Evolutionary conservation across 148 eudicot species (phyloP), one percentile per base, ranked within the genome.

Genomic region (Hydrangea macrophylla): DNA sequence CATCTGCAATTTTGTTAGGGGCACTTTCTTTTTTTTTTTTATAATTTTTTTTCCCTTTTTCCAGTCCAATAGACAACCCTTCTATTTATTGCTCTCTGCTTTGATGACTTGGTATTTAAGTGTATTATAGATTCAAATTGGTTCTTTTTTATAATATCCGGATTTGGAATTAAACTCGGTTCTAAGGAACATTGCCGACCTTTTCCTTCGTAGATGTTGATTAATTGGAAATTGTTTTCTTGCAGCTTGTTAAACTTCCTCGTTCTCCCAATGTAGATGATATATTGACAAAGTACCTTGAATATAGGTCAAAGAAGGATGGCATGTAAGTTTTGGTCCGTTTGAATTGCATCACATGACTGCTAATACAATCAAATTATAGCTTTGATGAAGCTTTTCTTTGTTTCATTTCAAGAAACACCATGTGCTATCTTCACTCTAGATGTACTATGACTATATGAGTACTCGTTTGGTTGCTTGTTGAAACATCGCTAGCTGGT

Each of bases 181-280:
- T n/a, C n/a, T n/a, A n/a, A n/a, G n/a, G n/a, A n/a, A n/a, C n/a
- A n/a, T n/a, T n/a, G n/a, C n/a, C n/a, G n/a, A n/a, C n/a, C n/a
- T n/a, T n/a, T n/a, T n/a, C n/a, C 15, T 42, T 7, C n/a, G 9
- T 40, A 28, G 10, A 40, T 18, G 7, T 27, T 42, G 13, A 56
- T 58, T 58, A 39, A 58, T 57, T 73, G 40, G 37, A 44, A 20
- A 58, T 62, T 55, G 53, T 64, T 58, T 65, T 71, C 12, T 22
- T 82, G 84, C 99, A 94, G 99, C 91, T 94, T 68, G 90, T 87
- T 67, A 87, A 85, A 72, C 86, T 94, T 60, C 99, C 99, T 0
- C 92, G 96, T 68, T 85, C 90, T 65, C 99, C 97, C 26, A 88
- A 69, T 76, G 97, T 90, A 62, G 96, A 94, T 75, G 90, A 87